Conservation (phyloP, 1,284 basidiomycete genomes). For the Agroathelia rolfsii region DNA sequence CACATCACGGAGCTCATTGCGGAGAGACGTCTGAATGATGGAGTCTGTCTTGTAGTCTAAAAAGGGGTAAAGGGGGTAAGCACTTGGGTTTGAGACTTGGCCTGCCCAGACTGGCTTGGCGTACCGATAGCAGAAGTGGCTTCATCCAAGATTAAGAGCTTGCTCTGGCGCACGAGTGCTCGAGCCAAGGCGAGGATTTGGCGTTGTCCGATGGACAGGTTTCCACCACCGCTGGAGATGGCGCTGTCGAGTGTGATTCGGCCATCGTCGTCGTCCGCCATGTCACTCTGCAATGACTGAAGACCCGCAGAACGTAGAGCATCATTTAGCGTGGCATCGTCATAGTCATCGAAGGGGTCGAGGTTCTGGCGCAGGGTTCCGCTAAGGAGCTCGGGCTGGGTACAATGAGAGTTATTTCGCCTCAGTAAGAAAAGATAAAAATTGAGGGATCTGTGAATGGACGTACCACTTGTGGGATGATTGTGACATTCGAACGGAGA, state of each 20-base stretch:
- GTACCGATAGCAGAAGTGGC: slow-evolving; percentile 13
- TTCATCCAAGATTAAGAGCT: slow-evolving; percentile 37
- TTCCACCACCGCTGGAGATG: slow-evolving; percentile 49
- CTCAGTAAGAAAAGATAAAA: no score
- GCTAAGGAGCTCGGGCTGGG: slow-evolving; percentile 33
- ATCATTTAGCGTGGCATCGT: slow-evolving; percentile 30
- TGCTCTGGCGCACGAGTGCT: slow-evolving; percentile 23
- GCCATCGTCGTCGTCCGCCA: slow-evolving; percentile 23
- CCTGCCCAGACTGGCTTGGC: slow-evolving; percentile 2
- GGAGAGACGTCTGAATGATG: slow-evolving; percentile 18
- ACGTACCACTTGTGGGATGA: slow-evolving; percentile 39
- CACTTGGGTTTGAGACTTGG: background rate
- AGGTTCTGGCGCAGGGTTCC: slow-evolving; percentile 26
- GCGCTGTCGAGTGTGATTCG: slow-evolving; percentile 20
- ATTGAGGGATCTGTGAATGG: background rate
- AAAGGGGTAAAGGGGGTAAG: slow-evolving; percentile 5
- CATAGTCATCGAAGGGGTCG: slow-evolving; percentile 42
- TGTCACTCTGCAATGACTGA: slow-evolving; percentile 20
- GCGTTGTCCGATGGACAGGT: slow-evolving; percentile 63
- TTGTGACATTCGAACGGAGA: slow-evolving; percentile 33
- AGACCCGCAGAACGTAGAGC: slow-evolving; percentile 21
- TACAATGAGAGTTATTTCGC: no score
- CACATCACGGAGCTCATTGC: slow-evolving; percentile 51
- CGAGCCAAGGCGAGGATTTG: slow-evolving; percentile 47
- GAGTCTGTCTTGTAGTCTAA: slow-evolving; percentile 18